phyloP scores from a whole-genome alignment of 805 yeast genomes.

The Starmerella floricola region DNA sequence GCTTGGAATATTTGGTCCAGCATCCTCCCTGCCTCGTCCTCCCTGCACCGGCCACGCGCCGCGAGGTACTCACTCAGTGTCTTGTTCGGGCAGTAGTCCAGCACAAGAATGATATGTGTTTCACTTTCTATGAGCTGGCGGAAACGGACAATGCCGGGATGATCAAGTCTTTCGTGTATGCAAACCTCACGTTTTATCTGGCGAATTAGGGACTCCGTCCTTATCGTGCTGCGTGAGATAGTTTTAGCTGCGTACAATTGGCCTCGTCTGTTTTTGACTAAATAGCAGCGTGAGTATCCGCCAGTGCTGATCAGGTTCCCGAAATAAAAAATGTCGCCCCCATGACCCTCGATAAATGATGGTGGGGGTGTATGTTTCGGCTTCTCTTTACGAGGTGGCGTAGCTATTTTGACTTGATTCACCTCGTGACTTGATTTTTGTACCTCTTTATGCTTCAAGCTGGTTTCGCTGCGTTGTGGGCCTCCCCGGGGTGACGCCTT shows the following conservation, averaged over 20 bases:
- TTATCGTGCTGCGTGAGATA: not conserved
- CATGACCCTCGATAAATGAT: not conserved
- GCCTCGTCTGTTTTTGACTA: constrained; percentile 2
- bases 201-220: not conserved
- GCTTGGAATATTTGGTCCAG: constrained; percentile 89
- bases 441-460: no score
- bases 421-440: no score
- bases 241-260: constrained; percentile 15
- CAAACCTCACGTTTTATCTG: constrained; percentile 47
- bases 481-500: no score
- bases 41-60: constrained; percentile 67
- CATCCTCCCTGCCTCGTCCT: constrained; percentile 77
- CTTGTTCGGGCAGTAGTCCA: constrained; percentile 89
- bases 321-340: constrained; percentile 11
- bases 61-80: constrained; percentile 83
- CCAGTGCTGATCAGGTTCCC: constrained; percentile 16
- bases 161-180: constrained; percentile 77
- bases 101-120: constrained; percentile 73
- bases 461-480: no score
- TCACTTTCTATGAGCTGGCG: constrained; percentile 92
- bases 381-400: no score
- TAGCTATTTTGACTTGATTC: no score
- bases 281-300: constrained; percentile 18
- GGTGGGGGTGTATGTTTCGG: no score
- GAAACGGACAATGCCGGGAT: constrained; percentile 79